Conservation (phyloP, 768 basidiomycete genomes). For the Trametes villosa region DNA sequence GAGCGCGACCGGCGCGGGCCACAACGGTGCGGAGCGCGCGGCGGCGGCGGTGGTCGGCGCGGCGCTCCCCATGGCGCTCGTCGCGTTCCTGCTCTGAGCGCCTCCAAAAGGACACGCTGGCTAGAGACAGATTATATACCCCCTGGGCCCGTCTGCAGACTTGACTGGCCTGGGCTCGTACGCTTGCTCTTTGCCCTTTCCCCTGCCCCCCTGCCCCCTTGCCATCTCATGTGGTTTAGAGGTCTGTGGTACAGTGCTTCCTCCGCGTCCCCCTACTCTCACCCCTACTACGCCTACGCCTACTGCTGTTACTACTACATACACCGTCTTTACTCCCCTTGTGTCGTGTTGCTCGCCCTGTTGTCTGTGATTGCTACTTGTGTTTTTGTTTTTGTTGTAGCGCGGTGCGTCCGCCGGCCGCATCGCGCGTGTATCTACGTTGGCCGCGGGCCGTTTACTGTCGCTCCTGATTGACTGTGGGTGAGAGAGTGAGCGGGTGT, state of each 20-base stretch:
- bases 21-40: constrained; percentile 2
- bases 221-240: not conserved
- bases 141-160: too few relatives aligned
- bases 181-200: too few relatives aligned
- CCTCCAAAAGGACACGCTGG: not conserved
- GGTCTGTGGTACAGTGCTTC: not conserved
- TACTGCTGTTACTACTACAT: too few relatives aligned
- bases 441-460: too few relatives aligned
- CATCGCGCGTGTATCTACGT: not conserved
- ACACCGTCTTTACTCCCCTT: too few relatives aligned
- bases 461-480: too few relatives aligned
- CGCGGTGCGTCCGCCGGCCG: not conserved
- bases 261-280: too few relatives aligned
- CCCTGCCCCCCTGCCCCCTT: not conserved
- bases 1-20: constrained; percentile 1
- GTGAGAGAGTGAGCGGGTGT: not conserved
- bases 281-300: too few relatives aligned
- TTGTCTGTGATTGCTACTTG: too few relatives aligned
- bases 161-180: too few relatives aligned
- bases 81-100: not conserved
- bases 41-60: not conserved
- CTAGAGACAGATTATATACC: not conserved
- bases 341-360: too few relatives aligned
- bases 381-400: not conserved
- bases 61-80: not conserved